Base-by-base conservation (phyloP, 2,329 filamentous ascomycete species). In the Phialophora chinensis region DNA sequence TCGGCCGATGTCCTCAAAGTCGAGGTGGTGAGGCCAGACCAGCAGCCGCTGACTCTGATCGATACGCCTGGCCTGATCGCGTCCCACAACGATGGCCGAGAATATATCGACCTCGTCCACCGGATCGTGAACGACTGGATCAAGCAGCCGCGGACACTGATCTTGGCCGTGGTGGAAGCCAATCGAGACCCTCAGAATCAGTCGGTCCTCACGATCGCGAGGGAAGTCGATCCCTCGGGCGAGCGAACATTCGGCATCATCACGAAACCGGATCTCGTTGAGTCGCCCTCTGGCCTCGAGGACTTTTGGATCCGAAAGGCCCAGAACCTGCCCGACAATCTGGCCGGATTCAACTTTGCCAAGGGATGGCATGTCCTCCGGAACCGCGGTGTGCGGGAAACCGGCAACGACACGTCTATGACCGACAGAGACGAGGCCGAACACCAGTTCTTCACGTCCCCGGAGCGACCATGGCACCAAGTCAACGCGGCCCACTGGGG, bases 51-150 rank as follows among this genome's bases (percentile, higher is more conserved):
- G 17, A 86, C 82, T 0, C 74, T 87, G 0, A 84, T 87, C 12
- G 86, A 87, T 66, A 79, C 87, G 4, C 85, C 85, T 0, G 85
- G 85, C 1, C 74, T 88, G 5, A 85, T 87, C 60, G 79, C 82
- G 31, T 79, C 79, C 0, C 76, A 80, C 27, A 83, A 80, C 0
- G 82, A 86, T 69, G 81, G 80, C 0, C 75, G 74, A 4, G 73
- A 75, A 1, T 83, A 85, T 61, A 79, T 81, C 0, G 74, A 79
- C 2, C 67, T 82, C 1, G 82, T 88, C 7, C 69, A 76, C 2
- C 72, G 81, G 0, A 76, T 88, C 11, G 79, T 83, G 0, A 67
- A 77, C 10, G 38, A 67, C 0, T 84, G 84, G 64, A 80, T 84
- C 71, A 35, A 70, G 8, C 75, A 78, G 20, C 70, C 77, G 0